Conservation (phyloP, 2,329 filamentous ascomycete genomes). For the Penicillium sp. region DNA sequence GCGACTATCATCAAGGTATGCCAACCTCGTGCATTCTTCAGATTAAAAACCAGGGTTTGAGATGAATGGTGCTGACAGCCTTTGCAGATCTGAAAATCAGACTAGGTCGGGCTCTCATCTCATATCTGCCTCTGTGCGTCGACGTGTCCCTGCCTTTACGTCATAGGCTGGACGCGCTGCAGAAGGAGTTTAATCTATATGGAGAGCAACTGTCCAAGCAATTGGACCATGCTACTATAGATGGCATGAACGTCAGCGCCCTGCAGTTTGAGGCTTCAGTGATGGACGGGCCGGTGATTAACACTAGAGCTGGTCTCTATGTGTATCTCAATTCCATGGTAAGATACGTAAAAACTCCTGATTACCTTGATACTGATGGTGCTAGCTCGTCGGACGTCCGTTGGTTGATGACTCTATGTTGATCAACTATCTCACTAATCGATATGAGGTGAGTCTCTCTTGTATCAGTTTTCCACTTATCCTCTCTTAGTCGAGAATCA, state of each 20-base stretch:
- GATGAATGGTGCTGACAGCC: slow-evolving; percentile 7
- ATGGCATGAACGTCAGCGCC: slow-evolving; percentile 46
- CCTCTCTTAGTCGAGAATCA: background rate
- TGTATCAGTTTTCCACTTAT: background rate
- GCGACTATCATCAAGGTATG: slow-evolving; percentile 37
- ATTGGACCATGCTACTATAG: slow-evolving; percentile 47
- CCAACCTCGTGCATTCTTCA: background rate
- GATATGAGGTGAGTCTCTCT: slow-evolving; percentile 68
- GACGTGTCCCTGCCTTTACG: slow-evolving; percentile 42
- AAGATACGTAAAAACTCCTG: slow-evolving; percentile 13
- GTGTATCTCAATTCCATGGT: slow-evolving; percentile 82
- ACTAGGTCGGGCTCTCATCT: slow-evolving; percentile 41
- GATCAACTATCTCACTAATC: slow-evolving; percentile 77
- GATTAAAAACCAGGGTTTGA: background rate
- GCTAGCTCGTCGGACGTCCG: slow-evolving; percentile 75
- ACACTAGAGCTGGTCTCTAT: slow-evolving; percentile 80
- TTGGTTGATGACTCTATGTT: slow-evolving; percentile 78
- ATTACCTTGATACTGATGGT: slow-evolving; percentile 33
- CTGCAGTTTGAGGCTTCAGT: slow-evolving; percentile 57
- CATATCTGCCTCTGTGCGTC: slow-evolving; percentile 44
- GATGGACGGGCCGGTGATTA: slow-evolving; percentile 68
- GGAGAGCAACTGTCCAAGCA: slow-evolving; percentile 44
- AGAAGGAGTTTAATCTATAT: slow-evolving; percentile 46
- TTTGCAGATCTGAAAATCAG: slow-evolving; percentile 37
- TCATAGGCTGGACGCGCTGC: slow-evolving; percentile 41